A percentile compares a stretch with the other conserved stretches of the same genome.
Evolutionary conservation across 352 stramenopile species (phyloP).

Genomic region (Phytophthora constricta): DNA sequence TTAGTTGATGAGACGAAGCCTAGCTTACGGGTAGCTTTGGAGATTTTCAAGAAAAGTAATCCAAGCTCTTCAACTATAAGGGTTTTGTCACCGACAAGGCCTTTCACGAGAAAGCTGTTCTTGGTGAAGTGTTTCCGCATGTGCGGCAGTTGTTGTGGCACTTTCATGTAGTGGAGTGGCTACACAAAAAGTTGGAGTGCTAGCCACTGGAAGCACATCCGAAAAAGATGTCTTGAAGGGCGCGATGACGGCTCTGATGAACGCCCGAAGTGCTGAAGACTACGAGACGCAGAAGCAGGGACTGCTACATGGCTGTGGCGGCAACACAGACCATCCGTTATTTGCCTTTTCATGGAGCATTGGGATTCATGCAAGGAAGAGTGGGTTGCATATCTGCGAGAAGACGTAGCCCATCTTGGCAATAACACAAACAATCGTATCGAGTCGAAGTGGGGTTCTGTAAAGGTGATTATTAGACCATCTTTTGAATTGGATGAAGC

Average conservation of each 20-base stretch:
- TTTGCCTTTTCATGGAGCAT: constrained; percentile 1
- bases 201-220: background rate
- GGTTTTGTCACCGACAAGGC: constrained; percentile 14
- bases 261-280: background rate
- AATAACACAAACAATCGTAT: constrained; percentile 21
- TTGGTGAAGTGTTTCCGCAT: background rate
- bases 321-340: background rate
- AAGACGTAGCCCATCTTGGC: background rate
- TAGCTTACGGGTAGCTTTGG: background rate
- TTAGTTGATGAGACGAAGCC: constrained; percentile 2
- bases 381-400: constrained; percentile 6
- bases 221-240: background rate
- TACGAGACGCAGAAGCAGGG: background rate
- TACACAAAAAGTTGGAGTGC: background rate
- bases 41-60: constrained; percentile 12
- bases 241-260: background rate
- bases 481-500: background rate
- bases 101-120: constrained; percentile 5
- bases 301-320: background rate
- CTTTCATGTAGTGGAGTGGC: background rate
- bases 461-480: constrained; percentile 7
- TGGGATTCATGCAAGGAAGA: background rate
- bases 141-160: background rate
- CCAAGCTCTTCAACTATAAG: background rate
- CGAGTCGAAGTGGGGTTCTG: constrained; percentile 8